A percentile compares a stretch with the other conserved stretches of the same genome.
Evolutionary conservation across 2,329 filamentous ascomycete species (phyloP).

Genomic region (Epichloe sp.): DNA sequence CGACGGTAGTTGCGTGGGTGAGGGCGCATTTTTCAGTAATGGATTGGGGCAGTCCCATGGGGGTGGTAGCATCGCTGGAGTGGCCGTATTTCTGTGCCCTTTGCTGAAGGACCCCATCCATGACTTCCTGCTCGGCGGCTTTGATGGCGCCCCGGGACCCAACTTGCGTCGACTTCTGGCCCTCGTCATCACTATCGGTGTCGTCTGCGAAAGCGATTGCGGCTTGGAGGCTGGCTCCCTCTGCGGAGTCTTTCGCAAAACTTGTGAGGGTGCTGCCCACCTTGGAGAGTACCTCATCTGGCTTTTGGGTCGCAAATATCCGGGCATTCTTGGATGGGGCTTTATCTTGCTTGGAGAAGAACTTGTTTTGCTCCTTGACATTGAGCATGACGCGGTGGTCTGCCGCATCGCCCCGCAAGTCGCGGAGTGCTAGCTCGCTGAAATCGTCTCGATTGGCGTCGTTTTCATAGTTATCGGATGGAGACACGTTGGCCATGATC

Average conservation of each 20-base stretch:
- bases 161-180: conserved; percentile 40
- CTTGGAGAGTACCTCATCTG: conserved; percentile 50
- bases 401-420: conserved; percentile 61
- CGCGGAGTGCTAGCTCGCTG: conserved; percentile 61
- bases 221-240: conserved; percentile 45
- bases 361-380: conserved; percentile 73
- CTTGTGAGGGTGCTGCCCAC: conserved; percentile 49
- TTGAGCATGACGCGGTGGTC: conserved; percentile 73
- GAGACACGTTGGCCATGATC: conserved; percentile 76
- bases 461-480: conserved; percentile 56
- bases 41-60: conserved; percentile 40
- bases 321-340: conserved; percentile 30
- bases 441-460: conserved; percentile 60
- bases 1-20: conserved; percentile 84
- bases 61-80: conserved; percentile 31
- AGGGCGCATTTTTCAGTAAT: conserved; percentile 45
- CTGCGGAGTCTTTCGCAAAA: conserved; percentile 32
- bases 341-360: conserved; percentile 54
- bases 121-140: conserved; percentile 51
- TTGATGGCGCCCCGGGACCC: conserved; percentile 56
- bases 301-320: conserved; percentile 56
- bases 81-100: conserved; percentile 44
- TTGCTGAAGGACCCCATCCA: conserved; percentile 50
- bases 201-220: conserved; percentile 59
- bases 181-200: conserved; percentile 53